Evolutionary conservation across 1,284 basidiomycete species (phyloP).

Genomic region (Golubevia sp.): DNA sequence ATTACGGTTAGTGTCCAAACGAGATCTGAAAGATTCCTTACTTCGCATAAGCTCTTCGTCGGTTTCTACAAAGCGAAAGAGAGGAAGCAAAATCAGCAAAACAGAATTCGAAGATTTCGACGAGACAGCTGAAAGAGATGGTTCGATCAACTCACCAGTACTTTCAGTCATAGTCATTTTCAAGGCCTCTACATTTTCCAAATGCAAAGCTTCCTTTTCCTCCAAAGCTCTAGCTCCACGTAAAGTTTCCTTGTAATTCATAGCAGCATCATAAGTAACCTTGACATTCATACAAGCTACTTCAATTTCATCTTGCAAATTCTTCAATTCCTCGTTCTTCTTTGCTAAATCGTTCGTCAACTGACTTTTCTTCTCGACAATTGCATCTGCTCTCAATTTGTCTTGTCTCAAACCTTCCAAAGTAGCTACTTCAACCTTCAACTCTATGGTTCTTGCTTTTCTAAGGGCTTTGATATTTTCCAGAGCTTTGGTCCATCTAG

Average conservation of each 20-base stretch:
- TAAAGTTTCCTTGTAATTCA: slow-evolving; percentile 46
- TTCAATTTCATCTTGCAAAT: slow-evolving; percentile 38
- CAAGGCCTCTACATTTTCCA: slow-evolving; percentile 38
- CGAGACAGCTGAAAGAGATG: not conserved
- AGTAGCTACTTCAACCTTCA: slow-evolving; percentile 50
- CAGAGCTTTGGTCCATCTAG: slow-evolving; percentile 81
- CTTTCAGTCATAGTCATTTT: slow-evolving; percentile 33
- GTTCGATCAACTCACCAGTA: slow-evolving; percentile 13
- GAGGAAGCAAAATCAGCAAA: no score
- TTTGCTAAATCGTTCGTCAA: slow-evolving; percentile 32
- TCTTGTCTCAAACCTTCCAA: slow-evolving; percentile 52
- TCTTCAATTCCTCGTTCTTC: slow-evolving; percentile 38
- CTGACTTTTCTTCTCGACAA: slow-evolving; percentile 31
- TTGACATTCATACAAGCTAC: slow-evolving; percentile 43
- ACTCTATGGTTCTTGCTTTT: slow-evolving; percentile 47
- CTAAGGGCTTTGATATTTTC: slow-evolving; percentile 78
- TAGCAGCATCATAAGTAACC: slow-evolving; percentile 46
- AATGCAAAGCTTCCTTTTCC: slow-evolving; percentile 38
- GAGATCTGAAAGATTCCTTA: slow-evolving; percentile 37
- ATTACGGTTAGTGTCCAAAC: slow-evolving; percentile 23
- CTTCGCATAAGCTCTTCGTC: slow-evolving; percentile 41
- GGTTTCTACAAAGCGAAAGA: slow-evolving; percentile 14
- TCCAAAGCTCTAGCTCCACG: slow-evolving; percentile 45
- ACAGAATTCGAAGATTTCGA: not conserved
- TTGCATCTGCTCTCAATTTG: slow-evolving; percentile 44